Evolutionary conservation across 192 early-diverging fungal species (phyloP), one percentile per base, ranked within the genome.

Genomic region (Rhizoclosmatium sp.): DNA sequence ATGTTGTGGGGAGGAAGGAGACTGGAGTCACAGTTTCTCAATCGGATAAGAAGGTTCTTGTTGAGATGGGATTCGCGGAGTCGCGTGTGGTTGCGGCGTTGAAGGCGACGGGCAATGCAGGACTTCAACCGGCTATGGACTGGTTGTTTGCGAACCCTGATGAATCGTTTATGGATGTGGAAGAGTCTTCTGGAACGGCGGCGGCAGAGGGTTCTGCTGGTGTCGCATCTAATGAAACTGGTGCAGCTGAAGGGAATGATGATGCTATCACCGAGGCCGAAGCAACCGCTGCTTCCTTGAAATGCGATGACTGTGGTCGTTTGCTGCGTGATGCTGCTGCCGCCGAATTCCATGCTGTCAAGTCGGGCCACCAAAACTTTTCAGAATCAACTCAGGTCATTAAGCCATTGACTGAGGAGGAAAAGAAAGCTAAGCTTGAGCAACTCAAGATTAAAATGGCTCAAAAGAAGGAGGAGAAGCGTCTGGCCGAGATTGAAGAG

Each of bases 41-140:
- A 49, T 10, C 67, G 21, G 40, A 44, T 41, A 87, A 90, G 75
- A 82, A 84, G 44, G 76, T 56, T 9, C 59, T 89, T 5, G 78
- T 90, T 51, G 88, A 89, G 62, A 93, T 93, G 93, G 92, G 93
- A 9, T 94, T 94, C 65, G 85, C 87, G n/a, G 75, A 75, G 49
- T 83, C 84, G 42, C 91, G 88, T 71, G 92, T 91, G 87, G 92
- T 86, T 74, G 84, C 61, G 59, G 94, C 94, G 2, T 71, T 92
- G 75, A 91, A 89, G 31, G 91, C 85, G 7, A 94, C 93, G 2
- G 92, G 92, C 59, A 89, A 89, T 79, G 87, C 91, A 42, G 94
- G 95, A 46, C 81, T 95, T 46, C 94, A 95, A 78, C 89, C 93
- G 40, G 94, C 94, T 0, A 92, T 96, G 92, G 94, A 96, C 75